Evolutionary conservation across 2,329 filamentous ascomycete species (phyloP).

Genomic region (Pseudocercospora vitis): DNA sequence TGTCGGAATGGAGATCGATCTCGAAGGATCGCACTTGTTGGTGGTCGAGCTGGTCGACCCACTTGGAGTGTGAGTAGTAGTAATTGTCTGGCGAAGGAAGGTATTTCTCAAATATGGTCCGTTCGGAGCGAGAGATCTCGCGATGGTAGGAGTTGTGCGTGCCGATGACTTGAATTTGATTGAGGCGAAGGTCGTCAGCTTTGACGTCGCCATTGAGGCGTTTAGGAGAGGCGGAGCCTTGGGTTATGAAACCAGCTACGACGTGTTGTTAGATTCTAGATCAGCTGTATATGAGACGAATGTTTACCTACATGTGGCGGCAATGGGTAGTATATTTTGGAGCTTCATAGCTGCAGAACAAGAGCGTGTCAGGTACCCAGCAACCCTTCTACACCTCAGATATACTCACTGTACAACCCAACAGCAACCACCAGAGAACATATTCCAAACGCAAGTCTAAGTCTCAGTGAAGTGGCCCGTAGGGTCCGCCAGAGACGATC

Average conservation of each 20-base stretch:
- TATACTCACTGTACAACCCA: conserved; percentile 24
- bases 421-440: conserved; percentile 17
- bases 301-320: background rate
- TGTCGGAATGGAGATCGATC: conserved; percentile 53
- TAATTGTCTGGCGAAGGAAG: conserved; percentile 43
- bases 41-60: conserved; percentile 48
- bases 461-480: conserved; percentile 7
- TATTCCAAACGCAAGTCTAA: conserved; percentile 9
- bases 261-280: background rate
- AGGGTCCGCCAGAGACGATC: no score
- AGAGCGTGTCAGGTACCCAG: background rate
- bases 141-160: conserved; percentile 56
- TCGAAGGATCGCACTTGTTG: conserved; percentile 52
- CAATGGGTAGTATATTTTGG: conserved; percentile 12
- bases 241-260: conserved; percentile 13
- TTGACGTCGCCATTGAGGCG: conserved; percentile 6
- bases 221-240: conserved; percentile 2
- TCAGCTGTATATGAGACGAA: background rate
- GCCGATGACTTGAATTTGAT: conserved; percentile 54
- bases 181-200: conserved; percentile 45
- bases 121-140: conserved; percentile 47
- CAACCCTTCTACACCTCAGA: background rate
- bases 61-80: conserved; percentile 51
- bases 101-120: conserved; percentile 43
- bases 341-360: conserved; percentile 6